A percentile compares a stretch with the other conserved stretches of the same genome.
phyloP scores from a whole-genome alignment of 2,329 filamentous ascomycete species.

The Fusarium begoniae region DNA sequence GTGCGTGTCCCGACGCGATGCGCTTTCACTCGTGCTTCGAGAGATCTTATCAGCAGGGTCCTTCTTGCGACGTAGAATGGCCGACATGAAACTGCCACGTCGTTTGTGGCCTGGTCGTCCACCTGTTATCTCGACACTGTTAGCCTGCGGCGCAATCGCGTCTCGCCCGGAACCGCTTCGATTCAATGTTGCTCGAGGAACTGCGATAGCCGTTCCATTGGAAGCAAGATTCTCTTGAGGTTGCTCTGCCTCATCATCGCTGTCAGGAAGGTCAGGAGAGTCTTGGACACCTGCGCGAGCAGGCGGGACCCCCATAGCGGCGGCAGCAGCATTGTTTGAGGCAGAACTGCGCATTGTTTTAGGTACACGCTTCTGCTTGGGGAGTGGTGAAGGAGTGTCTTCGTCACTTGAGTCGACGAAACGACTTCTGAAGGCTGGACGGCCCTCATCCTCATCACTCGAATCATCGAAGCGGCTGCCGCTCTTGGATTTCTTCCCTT shows the following conservation, averaged over 20 bases:
- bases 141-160: constrained; percentile 40
- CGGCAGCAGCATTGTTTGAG: constrained; percentile 48
- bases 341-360: constrained; percentile 45
- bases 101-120: constrained; percentile 47
- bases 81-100: constrained; percentile 64
- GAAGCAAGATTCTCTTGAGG: constrained; percentile 16
- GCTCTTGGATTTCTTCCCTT: constrained; percentile 45
- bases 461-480: constrained; percentile 76
- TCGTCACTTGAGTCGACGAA: constrained; percentile 78
- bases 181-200: constrained; percentile 47
- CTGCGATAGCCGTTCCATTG: constrained; percentile 4
- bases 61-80: constrained; percentile 70
- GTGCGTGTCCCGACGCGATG: constrained; percentile 68
- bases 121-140: constrained; percentile 26
- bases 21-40: constrained; percentile 64
- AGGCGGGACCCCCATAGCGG: constrained; percentile 47
- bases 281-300: constrained; percentile 59
- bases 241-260: constrained; percentile 58
- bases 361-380: constrained; percentile 47
- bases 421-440: constrained; percentile 57
- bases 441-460: constrained; percentile 67
- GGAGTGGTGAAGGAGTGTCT: constrained; percentile 28
- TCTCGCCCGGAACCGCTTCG: constrained; percentile 56
- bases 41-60: constrained; percentile 62
- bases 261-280: constrained; percentile 69